Evolutionary conservation across 1,284 basidiomycete genomes (phyloP), one percentile per base, ranked within the genome.

Genomic region (Puccinia polysora): DNA sequence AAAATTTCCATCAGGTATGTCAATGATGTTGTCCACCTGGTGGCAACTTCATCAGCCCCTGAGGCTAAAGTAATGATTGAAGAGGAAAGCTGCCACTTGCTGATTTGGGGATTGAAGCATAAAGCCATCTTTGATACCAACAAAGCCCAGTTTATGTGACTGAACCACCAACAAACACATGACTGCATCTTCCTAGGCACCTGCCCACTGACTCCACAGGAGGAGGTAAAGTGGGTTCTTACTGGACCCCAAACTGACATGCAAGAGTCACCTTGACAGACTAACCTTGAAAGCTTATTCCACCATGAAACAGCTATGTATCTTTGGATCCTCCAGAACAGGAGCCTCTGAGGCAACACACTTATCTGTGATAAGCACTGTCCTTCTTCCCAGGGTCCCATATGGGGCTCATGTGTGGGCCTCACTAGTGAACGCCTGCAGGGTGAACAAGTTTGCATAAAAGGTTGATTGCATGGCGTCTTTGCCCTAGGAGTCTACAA

Each of bases 21-120:
- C 40, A 56, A 69, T 23, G 56, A 69, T 50, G 28, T 69, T 1
- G 65, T 56, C 2, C 65, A 68, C 30, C 7, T 68, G 23, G 52
- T 45, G 25, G 53, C 65, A 7, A 18, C 32, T 0, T 36, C n/a
- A 18, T n/a, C 34, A 7, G 4, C 53, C 2, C 7, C 0, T 14
- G 12, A 23, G 18, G 15, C 32, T 6, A 25, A 40, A 40, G 1
- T 5, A 2, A 68, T 23, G 14, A n/a, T 67, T 3, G 10, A 38
- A 1, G 12, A n/a, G 1, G 23, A 28, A n/a, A 25, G 36, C 6
- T 0, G 2, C 0, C n/a, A 28, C 3, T 43, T 34, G 18, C 32
- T 55, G 8, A 18, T 7, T 1, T 67, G 65, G 65, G 65, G 50
- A 7, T 4, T 6, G 6, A 43, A 12, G 23, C 50, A 43, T 32